A percentile compares a stretch with the other conserved stretches of the same genome.
phyloP scores from a whole-genome alignment of 2,329 filamentous ascomycete genomes.

The Penicillium sp. region DNA sequence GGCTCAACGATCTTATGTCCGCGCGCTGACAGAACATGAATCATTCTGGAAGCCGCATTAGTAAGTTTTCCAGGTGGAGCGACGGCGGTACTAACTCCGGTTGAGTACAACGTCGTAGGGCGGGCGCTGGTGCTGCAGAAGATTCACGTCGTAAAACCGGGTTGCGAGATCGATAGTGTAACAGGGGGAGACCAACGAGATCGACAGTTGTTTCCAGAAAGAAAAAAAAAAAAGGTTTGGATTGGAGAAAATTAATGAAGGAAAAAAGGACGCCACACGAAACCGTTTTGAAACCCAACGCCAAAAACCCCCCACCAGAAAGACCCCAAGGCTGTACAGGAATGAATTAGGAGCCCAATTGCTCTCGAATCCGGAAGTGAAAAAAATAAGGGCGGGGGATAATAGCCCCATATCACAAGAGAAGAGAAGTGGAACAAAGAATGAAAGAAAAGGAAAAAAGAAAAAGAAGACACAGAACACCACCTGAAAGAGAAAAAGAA shows the following conservation, averaged over 20 bases:
- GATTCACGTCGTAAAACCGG: not conserved
- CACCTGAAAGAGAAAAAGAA: slow-evolving; percentile 11
- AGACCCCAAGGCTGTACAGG: slow-evolving; percentile 25
- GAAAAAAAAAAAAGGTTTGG: slow-evolving; percentile 4
- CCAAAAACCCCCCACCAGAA: slow-evolving; percentile 13
- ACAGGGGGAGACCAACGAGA: not conserved
- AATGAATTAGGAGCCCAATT: slow-evolving; percentile 20
- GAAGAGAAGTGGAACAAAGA: slow-evolving; percentile 12
- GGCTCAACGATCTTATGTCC: slow-evolving; percentile 5
- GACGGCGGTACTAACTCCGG: slow-evolving; percentile 20
- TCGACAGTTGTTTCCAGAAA: slow-evolving; percentile 9
- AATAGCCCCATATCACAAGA: slow-evolving; percentile 16
- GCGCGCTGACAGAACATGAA: slow-evolving; percentile 10
- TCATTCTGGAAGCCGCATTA: slow-evolving; percentile 18
- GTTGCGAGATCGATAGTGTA: slow-evolving; percentile 2
- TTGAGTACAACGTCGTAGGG: not conserved
- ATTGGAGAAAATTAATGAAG: slow-evolving; percentile 3
- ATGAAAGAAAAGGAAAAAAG: slow-evolving; percentile 7
- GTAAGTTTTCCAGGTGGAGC: slow-evolving; percentile 13
- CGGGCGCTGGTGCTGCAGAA: not conserved
- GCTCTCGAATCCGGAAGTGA: slow-evolving; percentile 18
- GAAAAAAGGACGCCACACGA: slow-evolving; percentile 13
- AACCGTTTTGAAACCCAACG: slow-evolving; percentile 26
- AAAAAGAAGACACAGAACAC: slow-evolving; percentile 10
- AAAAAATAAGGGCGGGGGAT: slow-evolving; percentile 12